These are phyloP conservation scores for Dillenia turbinata DNA, from an alignment of 164 flowering plant genomes.

Conservation along the genomic window DNA sequence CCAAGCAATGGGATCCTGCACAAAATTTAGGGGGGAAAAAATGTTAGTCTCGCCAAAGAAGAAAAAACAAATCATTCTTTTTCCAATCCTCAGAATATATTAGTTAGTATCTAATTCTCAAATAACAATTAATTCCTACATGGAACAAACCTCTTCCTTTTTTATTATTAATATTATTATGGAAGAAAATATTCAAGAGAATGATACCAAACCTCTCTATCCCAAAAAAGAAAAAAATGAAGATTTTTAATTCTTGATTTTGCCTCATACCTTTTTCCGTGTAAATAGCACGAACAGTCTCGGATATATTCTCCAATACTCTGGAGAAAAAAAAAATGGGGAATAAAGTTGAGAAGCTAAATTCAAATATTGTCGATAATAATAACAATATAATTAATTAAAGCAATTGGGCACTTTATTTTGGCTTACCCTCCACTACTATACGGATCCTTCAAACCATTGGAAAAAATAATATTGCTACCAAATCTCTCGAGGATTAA, in stretches of 20 bases:
- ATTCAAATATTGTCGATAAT: too few relatives aligned
- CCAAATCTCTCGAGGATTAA: slow-evolving; percentile 3
- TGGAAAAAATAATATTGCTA: slow-evolving; percentile 16
- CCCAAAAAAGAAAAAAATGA: not conserved
- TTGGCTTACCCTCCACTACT: slow-evolving; percentile 15
- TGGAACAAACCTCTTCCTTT: too few relatives aligned
- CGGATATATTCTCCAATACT: slow-evolving; percentile 32
- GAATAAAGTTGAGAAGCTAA: not conserved
- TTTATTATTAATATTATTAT: too few relatives aligned
- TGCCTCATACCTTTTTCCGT: slow-evolving; percentile 21
- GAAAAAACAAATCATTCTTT: too few relatives aligned
- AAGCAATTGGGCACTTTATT: not conserved
- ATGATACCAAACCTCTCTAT: not conserved
- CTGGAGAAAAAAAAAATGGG: slow-evolving; percentile 9
- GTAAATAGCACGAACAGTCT: slow-evolving; percentile 22
- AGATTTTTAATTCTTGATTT: not conserved
- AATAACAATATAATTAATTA: not conserved
- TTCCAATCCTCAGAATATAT: too few relatives aligned
- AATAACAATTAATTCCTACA: too few relatives aligned
- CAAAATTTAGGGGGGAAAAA: too few relatives aligned
- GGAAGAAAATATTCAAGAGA: not conserved
- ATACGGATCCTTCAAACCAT: slow-evolving; percentile 12
- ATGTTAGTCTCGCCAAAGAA: too few relatives aligned
- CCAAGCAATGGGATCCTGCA: slow-evolving; percentile 48
- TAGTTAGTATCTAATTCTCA: too few relatives aligned